Base-by-base conservation (phyloP, 2,329 filamentous ascomycete species). In the Aspergillus fumigatus region DNA sequence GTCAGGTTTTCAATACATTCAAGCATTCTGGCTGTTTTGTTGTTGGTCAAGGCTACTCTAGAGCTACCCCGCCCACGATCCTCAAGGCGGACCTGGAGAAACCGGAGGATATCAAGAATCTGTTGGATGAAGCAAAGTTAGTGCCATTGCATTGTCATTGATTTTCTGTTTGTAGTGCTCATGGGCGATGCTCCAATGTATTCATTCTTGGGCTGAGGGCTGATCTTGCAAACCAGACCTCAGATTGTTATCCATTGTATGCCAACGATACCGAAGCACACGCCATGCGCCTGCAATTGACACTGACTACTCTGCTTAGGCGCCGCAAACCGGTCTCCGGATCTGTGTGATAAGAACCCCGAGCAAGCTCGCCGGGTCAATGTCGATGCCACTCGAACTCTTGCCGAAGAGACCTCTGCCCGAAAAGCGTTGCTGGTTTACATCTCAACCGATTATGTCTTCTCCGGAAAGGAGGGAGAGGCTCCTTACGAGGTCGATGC, bases 301-400 rank as follows among this genome's bases (percentile, higher is more conserved):
- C 26, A 53, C 58, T 65, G 50, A 64, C 58, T 27, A 14, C 38
- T 27, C 45, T 26, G 41, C 47, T 40, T 51, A 92, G 89, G 89
- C 70, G 92, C 92, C 43, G 92, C 92, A 48, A 92, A 96, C 73
- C 86, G 90, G 59, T 95, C 88, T 67, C 92, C 92, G 2, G 92
- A 96, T 74, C 88, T 88, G 70, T 93, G 92, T 68, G 88, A 92
- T 65, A 82, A 84, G 62, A 85, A 96, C 70, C 92, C 91, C 2
- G 83, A 87, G 57, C 88, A 85, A 53, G 90, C 91, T 3, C 83
- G 82, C 58, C 82, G 81, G 19, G 79, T 95, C 65, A 96, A 96
- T 67, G 84, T 93, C 11, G 80, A 84, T 3, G 88, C 90, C 2
- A 88, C 89, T 49, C 77, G 79, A 50, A 75, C 76, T 8, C 82